Evolutionary conservation across 2,329 filamentous ascomycete species (phyloP).

Genomic region (Sporothrix brasiliensis): DNA sequence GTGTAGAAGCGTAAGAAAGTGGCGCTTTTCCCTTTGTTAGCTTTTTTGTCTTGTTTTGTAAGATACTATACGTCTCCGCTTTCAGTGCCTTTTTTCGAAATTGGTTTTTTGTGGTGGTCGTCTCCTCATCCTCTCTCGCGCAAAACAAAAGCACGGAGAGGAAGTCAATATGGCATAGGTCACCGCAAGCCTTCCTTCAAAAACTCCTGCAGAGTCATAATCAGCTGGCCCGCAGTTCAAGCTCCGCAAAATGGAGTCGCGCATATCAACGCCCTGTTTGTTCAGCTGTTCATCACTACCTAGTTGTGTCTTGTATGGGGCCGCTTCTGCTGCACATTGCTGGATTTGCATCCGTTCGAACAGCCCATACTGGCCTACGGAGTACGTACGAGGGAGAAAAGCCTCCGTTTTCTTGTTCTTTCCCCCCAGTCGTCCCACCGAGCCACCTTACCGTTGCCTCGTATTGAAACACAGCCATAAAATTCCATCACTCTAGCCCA

Average conservation of each 20-base stretch:
- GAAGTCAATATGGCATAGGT: background rate
- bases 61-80: background rate
- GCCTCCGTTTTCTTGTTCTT: slow-evolving; percentile 9
- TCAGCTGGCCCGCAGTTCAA: slow-evolving; percentile 2
- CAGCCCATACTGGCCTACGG: too few relatives aligned
- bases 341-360: slow-evolving; percentile 10
- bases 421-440: background rate
- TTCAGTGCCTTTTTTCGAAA: background rate
- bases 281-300: slow-evolving; percentile 14
- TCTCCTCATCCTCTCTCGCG: background rate
- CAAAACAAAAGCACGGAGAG: background rate
- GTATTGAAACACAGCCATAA: slow-evolving; percentile 24
- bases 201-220: slow-evolving; percentile 13
- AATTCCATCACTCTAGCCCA: background rate
- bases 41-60: background rate
- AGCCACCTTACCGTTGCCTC: slow-evolving; percentile 10
- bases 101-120: background rate
- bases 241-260: slow-evolving; percentile 6
- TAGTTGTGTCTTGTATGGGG: slow-evolving; percentile 19
- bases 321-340: slow-evolving; percentile 9
- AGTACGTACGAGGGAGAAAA: background rate
- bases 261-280: slow-evolving; percentile 6
- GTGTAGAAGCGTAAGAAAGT: background rate
- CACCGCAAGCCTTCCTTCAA: background rate
- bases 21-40: background rate